A percentile compares a stretch with the other conserved stretches of the same genome.
phyloP scores from a whole-genome alignment of 805 yeast genomes.

The Cyberlindnera subsufficiens region DNA sequence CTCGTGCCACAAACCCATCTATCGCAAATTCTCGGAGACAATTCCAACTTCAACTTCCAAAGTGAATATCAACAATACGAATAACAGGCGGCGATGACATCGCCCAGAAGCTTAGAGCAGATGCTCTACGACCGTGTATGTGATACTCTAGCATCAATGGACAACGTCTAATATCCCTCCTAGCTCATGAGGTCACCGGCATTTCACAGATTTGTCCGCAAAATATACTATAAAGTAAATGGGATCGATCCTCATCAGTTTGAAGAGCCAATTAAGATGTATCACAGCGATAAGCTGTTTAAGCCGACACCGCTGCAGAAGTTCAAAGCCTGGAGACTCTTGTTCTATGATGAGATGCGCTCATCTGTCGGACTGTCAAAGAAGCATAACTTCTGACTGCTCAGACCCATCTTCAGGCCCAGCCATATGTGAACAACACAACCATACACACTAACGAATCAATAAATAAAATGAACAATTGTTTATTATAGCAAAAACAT shows the following conservation, averaged over 20 bases:
- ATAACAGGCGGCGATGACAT: not conserved
- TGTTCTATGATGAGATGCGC: slow-evolving; percentile 59
- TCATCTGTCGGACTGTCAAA: slow-evolving; percentile 42
- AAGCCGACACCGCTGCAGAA: slow-evolving; percentile 50
- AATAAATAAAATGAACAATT: too few relatives aligned
- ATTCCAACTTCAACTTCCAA: not conserved
- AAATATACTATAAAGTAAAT: slow-evolving; percentile 58
- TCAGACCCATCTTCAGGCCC: not conserved
- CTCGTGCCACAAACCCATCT: too few relatives aligned
- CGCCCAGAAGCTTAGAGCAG: not conserved
- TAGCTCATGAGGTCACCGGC: slow-evolving; percentile 48
- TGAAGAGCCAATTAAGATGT: slow-evolving; percentile 15
- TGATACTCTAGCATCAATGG: not conserved
- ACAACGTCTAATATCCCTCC: not conserved
- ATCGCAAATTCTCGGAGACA: not conserved
- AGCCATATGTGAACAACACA: too few relatives aligned
- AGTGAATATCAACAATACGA: not conserved
- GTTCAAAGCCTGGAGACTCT: slow-evolving; percentile 50
- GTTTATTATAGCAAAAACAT: too few relatives aligned
- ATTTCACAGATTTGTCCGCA: slow-evolving; percentile 58
- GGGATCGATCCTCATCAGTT: slow-evolving; percentile 34
- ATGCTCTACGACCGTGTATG: not conserved
- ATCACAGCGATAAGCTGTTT: slow-evolving; percentile 13
- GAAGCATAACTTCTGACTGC: slow-evolving; percentile 12
- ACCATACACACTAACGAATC: too few relatives aligned